phyloP scores from a whole-genome alignment of 2,329 filamentous ascomycete species.

The Aspergillus pseudotamarii region DNA sequence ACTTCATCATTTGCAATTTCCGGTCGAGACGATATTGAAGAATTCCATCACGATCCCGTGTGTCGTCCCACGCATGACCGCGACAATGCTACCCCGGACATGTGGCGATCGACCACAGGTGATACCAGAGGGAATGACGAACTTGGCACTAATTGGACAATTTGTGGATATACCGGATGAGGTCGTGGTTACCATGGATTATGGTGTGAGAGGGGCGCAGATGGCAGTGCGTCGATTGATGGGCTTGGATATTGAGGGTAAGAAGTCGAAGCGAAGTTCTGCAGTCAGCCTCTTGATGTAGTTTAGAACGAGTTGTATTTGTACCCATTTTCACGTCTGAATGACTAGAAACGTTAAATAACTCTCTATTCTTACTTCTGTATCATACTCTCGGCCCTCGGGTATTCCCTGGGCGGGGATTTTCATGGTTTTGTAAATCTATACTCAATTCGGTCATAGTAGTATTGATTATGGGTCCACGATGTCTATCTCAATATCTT shows the following conservation, averaged over 20 bases:
- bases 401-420: neutral
- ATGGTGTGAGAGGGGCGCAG: constrained; percentile 40
- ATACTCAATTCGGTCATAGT: neutral
- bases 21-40: constrained; percentile 29
- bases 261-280: constrained; percentile 10
- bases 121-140: constrained; percentile 39
- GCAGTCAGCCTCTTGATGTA: constrained; percentile 1
- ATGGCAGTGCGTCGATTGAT: constrained; percentile 38
- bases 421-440: neutral
- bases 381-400: neutral
- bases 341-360: neutral
- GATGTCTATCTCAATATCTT: neutral
- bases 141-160: constrained; percentile 46
- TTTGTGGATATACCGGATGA: constrained; percentile 47
- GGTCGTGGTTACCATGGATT: constrained; percentile 44
- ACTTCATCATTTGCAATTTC: constrained; percentile 43
- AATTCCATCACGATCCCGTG: constrained; percentile 40
- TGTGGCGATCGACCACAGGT: constrained; percentile 43
- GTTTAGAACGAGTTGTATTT: neutral
- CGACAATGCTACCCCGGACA: constrained; percentile 40
- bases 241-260: constrained; percentile 21
- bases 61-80: constrained; percentile 46
- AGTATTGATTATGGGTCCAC: neutral
- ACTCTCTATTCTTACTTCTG: neutral
- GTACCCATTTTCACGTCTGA: neutral